phyloP scores from a whole-genome alignment of 495 filamentous ascomycete genomes.

The Rusavskia elegans region DNA sequence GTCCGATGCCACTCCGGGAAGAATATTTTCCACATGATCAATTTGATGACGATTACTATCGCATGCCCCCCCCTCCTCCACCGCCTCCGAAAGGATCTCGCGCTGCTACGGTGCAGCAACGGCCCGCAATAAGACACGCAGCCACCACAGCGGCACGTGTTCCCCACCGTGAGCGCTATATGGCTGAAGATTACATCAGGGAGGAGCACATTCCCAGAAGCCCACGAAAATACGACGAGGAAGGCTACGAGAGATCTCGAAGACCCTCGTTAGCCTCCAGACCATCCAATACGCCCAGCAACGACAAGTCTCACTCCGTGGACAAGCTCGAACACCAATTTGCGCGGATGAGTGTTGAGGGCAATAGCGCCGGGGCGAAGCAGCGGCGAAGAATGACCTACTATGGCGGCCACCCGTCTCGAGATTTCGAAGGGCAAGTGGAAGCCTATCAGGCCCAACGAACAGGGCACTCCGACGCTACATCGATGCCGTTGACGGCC shows the following conservation, averaged over 20 bases:
- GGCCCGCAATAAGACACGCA: conserved; percentile 14
- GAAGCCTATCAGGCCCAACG: conserved; percentile 9
- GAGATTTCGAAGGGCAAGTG: conserved; percentile 6
- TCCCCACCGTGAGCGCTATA: background rate
- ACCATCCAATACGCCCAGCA: conserved; percentile 2
- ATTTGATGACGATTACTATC: conserved; percentile 27
- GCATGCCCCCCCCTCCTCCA: conserved; percentile 29
- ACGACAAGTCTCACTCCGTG: conserved; percentile 3
- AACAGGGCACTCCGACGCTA: background rate
- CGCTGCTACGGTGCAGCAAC: conserved; percentile 5
- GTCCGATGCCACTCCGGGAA: conserved; percentile 8
- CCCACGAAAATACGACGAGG: conserved; percentile 1
- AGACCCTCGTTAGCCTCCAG: conserved; percentile 8
- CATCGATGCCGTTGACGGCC: background rate
- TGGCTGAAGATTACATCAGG: background rate
- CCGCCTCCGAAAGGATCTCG: conserved; percentile 12
- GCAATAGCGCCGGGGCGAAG: conserved; percentile 1
- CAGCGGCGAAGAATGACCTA: conserved; percentile 3
- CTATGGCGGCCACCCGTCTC: conserved; percentile 8
- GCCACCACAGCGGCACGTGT: background rate
- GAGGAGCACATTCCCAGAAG: background rate
- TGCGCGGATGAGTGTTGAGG: conserved; percentile 3
- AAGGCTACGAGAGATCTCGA: background rate
- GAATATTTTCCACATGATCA: conserved; percentile 16
- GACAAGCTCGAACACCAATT: conserved; percentile 4